phyloP scores from a whole-genome alignment of 768 basidiomycete species.

The Russula lepida region DNA sequence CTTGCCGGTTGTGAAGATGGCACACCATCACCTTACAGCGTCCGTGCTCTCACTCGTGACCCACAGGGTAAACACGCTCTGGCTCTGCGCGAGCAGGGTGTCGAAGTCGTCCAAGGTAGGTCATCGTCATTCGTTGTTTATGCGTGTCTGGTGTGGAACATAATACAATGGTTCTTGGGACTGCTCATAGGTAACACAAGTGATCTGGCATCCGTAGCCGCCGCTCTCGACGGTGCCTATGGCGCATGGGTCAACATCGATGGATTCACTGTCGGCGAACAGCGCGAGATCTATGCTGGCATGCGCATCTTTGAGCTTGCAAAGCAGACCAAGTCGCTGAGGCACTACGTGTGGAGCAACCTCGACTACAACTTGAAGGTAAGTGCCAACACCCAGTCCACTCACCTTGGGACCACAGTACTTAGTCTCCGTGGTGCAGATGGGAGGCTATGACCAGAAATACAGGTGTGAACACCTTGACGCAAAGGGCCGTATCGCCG shows the following conservation, averaged over 20 bases:
- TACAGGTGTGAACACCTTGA: slow-evolving; percentile 34
- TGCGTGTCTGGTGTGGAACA: too few species aligned
- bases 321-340: slow-evolving; percentile 26
- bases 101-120: slow-evolving; percentile 31
- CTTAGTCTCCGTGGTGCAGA: slow-evolving; percentile 4
- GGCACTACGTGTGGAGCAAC: slow-evolving; percentile 36
- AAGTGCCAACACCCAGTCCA: too few species aligned
- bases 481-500: slow-evolving; percentile 34
- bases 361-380: slow-evolving; percentile 35
- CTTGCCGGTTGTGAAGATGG: slow-evolving; percentile 29
- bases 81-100: slow-evolving; percentile 30
- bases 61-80: slow-evolving; percentile 28
- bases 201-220: slow-evolving; percentile 24
- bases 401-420: background rate
- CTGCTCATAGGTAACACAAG: slow-evolving; percentile 6
- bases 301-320: slow-evolving; percentile 36
- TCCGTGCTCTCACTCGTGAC: slow-evolving; percentile 35
- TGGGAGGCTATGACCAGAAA: slow-evolving; percentile 22
- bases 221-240: slow-evolving; percentile 28
- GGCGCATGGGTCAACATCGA: slow-evolving; percentile 34
- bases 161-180: too few species aligned
- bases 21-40: slow-evolving; percentile 32
- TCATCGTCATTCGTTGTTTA: background rate
- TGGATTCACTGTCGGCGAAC: slow-evolving; percentile 34
- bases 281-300: slow-evolving; percentile 33